These are phyloP conservation scores for Ascochyta rabiei DNA, from an alignment of 2,329 filamentous ascomycete species.

Conservation along the genomic window DNA sequence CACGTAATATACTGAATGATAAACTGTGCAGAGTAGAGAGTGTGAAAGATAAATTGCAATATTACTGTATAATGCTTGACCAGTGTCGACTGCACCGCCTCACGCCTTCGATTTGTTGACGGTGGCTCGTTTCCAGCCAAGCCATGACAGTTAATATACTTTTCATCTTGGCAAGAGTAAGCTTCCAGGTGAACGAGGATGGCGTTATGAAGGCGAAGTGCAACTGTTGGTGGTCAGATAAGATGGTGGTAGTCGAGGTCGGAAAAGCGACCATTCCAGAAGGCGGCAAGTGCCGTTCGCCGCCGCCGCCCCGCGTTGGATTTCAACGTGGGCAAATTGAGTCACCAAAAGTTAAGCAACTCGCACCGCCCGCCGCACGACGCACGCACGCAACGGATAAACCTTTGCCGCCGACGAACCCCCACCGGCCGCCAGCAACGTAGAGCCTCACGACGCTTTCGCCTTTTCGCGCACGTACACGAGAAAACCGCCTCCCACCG, in stretches of 20 bases:
- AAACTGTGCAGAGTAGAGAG: too few relatives aligned
- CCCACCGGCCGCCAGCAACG: conserved; percentile 11
- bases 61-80: too few relatives aligned
- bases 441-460: conserved; percentile 11
- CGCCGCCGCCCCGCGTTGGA: conserved; percentile 14
- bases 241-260: background rate
- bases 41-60: too few relatives aligned
- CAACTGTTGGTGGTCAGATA: background rate
- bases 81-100: too few relatives aligned
- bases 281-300: conserved; percentile 1
- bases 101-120: too few relatives aligned
- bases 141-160: too few relatives aligned
- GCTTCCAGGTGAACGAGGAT: background rate
- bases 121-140: too few relatives aligned
- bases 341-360: conserved; percentile 11
- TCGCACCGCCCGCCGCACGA: background rate
- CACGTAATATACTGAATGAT: too few relatives aligned
- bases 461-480: conserved; percentile 6
- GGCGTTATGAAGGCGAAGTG: background rate
- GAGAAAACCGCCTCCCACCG: conserved; percentile 12
- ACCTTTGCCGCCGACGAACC: conserved; percentile 10
- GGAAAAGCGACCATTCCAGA: background rate
- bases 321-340: conserved; percentile 16
- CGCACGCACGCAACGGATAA: conserved; percentile 12
- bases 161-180: too few relatives aligned